Evolutionary conservation across 2,329 filamentous ascomycete genomes (phyloP).

Genomic region (Exserohilum rostratum): DNA sequence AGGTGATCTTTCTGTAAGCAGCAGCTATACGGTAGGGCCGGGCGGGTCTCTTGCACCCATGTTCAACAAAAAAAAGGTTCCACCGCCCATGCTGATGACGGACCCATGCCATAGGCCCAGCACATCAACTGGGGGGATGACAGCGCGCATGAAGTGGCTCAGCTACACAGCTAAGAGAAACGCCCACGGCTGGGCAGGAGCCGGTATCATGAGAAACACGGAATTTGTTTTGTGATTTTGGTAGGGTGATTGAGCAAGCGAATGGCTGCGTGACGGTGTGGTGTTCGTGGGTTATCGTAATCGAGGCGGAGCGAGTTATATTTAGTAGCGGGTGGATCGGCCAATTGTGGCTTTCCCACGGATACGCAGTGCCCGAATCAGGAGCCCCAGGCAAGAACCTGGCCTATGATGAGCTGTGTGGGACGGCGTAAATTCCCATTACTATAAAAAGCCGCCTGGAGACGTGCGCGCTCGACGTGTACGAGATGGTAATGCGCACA

Average conservation of each 20-base stretch:
- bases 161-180: slow-evolving; percentile 10
- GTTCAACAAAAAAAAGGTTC: slow-evolving; percentile 1
- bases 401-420: background rate
- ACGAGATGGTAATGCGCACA: background rate
- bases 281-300: slow-evolving; percentile 11
- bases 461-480: background rate
- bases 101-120: slow-evolving; percentile 7
- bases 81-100: slow-evolving; percentile 13
- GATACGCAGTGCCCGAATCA: slow-evolving; percentile 13
- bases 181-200: background rate
- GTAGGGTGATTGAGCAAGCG: background rate
- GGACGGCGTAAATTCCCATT: background rate
- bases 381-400: background rate
- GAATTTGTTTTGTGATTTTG: background rate
- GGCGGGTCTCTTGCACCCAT: slow-evolving; percentile 9
- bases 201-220: background rate
- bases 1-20: slow-evolving; percentile 8
- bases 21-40: slow-evolving; percentile 12
- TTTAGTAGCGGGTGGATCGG: slow-evolving; percentile 19
- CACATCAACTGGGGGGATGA: background rate
- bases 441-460: background rate
- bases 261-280: background rate
- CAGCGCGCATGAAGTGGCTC: slow-evolving; percentile 1
- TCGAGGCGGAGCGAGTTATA: slow-evolving; percentile 30
- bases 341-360: slow-evolving; percentile 14